Evolutionary conservation across 495 filamentous ascomycete species (phyloP), one percentile per base, ranked within the genome.

Genomic region (Trichocladium antarcticum): DNA sequence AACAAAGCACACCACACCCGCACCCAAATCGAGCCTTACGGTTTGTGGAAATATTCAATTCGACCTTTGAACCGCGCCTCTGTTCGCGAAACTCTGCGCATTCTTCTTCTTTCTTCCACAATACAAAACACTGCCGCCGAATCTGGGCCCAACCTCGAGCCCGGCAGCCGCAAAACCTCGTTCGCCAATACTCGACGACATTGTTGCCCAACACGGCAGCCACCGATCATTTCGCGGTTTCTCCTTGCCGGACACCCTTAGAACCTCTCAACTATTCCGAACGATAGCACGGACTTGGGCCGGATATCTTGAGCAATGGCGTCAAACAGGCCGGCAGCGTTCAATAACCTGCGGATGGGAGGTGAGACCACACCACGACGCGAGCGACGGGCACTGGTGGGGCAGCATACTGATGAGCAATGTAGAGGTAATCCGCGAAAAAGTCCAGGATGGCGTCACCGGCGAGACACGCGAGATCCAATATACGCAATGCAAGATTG

Each of bases 401-500:
- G 20, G 46, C 43, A 37, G 38, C 21, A 28, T 47, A 36, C 49
- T 45, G 35, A 51, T 29, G 16, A 47, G 44, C 36, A 5, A 43
- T 46, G 43, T 67, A 98, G 92, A 98, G 75, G 86, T 97, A 47
- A 88, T 98, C 59, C 87, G 89, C 58, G 92, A 98, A 71, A 97
- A 94, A 73, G 92, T 98, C 54, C 92, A 98, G 71, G 92, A 98
- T 78, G 92, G 92, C 59, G 72, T 93, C 57, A 97, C 92, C 1
- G 92, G 92, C 42, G 93, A 98, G 63, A 89, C 86, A 50, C 84
- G 84, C 65, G 92, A 98, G 60, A 83, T 98, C 70, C 87, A 92
- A 63, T 98, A 98, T 61, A 97, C 92, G 37, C 92, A 98, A 66
- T 98, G 92, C 73, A 98, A 98, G 73, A 97, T 98, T 54, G 92